phyloP scores from a whole-genome alignment of 768 basidiomycete genomes.

The Pleurotus pulmonarius region DNA sequence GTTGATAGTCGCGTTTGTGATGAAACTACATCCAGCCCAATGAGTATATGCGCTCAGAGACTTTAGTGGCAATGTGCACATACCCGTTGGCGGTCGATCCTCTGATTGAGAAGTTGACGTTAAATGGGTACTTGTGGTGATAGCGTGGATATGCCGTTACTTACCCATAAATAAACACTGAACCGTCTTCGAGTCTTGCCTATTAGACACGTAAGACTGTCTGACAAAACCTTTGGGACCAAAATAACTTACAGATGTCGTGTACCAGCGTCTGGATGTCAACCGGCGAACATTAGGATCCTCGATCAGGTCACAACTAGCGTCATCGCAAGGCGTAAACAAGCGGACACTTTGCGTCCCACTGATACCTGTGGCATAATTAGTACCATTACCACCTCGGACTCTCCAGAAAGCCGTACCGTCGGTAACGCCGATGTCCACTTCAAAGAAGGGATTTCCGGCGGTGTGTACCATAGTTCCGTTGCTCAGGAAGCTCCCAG shows the following conservation, averaged over 20 bases:
- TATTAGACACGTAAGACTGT: background rate
- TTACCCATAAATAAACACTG: conserved; percentile 4
- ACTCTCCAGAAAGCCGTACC: background rate
- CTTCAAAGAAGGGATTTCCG: conserved; percentile 6
- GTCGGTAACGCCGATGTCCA: conserved; percentile 10
- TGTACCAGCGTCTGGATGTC: conserved; percentile 37
- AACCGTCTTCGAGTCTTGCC: conserved; percentile 13
- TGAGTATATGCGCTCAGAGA: background rate
- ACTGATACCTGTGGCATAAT: conserved; percentile 12
- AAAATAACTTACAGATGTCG: conserved; percentile 28
- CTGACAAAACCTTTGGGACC: background rate
- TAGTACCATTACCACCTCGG: background rate
- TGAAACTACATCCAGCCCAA: conserved; percentile 38
- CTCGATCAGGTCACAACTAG: conserved; percentile 30
- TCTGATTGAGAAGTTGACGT: background rate
- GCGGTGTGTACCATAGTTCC: conserved; percentile 32
- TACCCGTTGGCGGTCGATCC: background rate
- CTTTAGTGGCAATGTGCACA: background rate
- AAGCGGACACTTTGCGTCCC: conserved; percentile 33
- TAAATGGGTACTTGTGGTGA: background rate
- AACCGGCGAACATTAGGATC: conserved; percentile 29
- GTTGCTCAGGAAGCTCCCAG: conserved; percentile 36
- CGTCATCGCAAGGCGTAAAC: conserved; percentile 35
- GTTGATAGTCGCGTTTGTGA: conserved; percentile 38
- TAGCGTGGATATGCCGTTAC: background rate